Base-by-base conservation (phyloP, 1,284 basidiomycete genomes). In the Neonothopanus nambi region DNA sequence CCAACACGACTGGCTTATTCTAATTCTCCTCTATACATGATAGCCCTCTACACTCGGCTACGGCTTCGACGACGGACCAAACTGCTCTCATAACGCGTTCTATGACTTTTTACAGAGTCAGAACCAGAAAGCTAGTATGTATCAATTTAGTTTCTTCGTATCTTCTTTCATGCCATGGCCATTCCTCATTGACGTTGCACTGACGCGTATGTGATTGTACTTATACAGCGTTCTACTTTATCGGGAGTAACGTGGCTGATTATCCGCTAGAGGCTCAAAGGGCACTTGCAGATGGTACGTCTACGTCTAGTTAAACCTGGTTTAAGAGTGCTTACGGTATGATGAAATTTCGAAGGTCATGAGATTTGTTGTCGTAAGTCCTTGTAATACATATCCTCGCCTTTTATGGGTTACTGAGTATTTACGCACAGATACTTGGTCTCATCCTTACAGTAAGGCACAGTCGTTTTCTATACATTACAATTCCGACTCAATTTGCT, bases 161-260 rank as follows among this genome's bases (percentile, higher is more conserved):
- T 13, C n/a, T 5, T 30, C 8, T 8, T 5, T 13, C 23, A 17
- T 0, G 6, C 21, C 33, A 12, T 40, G 43, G 18, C 0, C 47
- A 47, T 21, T 55, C 30, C 49, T 0, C 26, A 7, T 12, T 12
- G 35, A 1, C n/a, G n/a, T n/a, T n/a, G n/a, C n/a, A n/a, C n/a
- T n/a, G n/a, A n/a, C n/a, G n/a, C n/a, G n/a, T n/a, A n/a, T n/a
- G n/a, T n/a, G n/a, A n/a, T n/a, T n/a, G n/a, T n/a, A n/a, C n/a
- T n/a, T n/a, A n/a, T n/a, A n/a, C n/a, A 51, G 49, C 49, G 12
- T 43, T 51, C 12, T 51, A 51, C 33, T 93, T 84, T 67, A 82
- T 92, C 54, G 90, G 91, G 26, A 89, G 87, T 50, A 91, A 87
- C 40, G 81, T 90, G 46, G 78, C 85, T 60, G 77, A 90, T 60